Base-by-base conservation (phyloP, 805 yeast species). In the Schwanniomyces pseudopolymorphus region DNA sequence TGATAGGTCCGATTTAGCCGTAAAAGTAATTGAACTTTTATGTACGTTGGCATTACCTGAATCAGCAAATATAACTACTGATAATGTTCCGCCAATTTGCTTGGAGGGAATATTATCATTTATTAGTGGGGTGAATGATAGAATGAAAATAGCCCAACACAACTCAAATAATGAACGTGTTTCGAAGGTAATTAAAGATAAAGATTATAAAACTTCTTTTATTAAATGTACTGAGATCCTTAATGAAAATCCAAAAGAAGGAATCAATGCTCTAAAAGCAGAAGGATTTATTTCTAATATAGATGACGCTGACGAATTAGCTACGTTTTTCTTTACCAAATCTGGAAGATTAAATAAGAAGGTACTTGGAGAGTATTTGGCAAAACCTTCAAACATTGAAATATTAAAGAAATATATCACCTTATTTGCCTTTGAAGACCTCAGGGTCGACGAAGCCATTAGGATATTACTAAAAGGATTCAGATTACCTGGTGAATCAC, bases 401-500 rank as follows among this genome's bases (percentile, higher is more conserved):
- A 66, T 91, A 5, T 70, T 92, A 53, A 73, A 73, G 41, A 71
- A 78, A 40, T 94, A 89, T 59, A 79, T 92, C 52, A 70, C 72
- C 1, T 64, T 82, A 45, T 85, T 92, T 61, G 92, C 91, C 47
- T 91, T 91, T 61, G 70, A 74, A 31, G 85, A 80, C 16, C 71
- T 87, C 55, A 76, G 99, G 58, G 92, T 95, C 2, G 99, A 94
- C 64, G 97, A 92, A 65, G 97, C 97, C 0, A 72, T 94, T 43
- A 78, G 99, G 58, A 75, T 87, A 46, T 65, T 94, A 49, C 73
- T 95, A 54, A 86, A 87, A 46, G 80, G 87, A 17, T 92, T 94
- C 61, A 80, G 99, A 63, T 75, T 94, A 41, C 98, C 98, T 1
- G 99, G 99, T 49, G 99, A 94, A 67, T 87, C 97, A 0, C 98